Evolutionary conservation across 306 rosid species (phyloP).

Genomic region (Dalbergia cultrata): DNA sequence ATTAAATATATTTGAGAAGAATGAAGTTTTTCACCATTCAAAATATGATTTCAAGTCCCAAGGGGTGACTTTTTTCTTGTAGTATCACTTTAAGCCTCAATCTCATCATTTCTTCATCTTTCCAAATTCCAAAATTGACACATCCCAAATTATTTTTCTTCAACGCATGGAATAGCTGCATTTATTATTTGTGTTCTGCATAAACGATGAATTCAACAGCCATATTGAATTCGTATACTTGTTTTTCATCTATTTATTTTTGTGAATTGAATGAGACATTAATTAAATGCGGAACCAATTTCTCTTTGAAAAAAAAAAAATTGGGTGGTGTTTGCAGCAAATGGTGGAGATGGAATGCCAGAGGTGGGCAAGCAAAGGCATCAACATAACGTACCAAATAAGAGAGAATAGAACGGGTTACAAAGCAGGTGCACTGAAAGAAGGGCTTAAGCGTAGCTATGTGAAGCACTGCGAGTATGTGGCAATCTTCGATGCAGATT

Average conservation of each 20-base stretch:
- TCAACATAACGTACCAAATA: slow-evolving; percentile 86
- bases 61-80: background rate
- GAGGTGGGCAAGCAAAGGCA: slow-evolving; percentile 97
- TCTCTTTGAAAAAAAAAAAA: background rate
- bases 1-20: too few species aligned
- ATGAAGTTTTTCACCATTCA: too few species aligned
- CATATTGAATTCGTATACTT: background rate
- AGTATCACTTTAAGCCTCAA: background rate
- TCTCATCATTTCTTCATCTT: background rate
- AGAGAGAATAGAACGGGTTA: slow-evolving; percentile 85
- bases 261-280: background rate
- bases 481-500: slow-evolving; percentile 94
- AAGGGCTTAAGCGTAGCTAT: slow-evolving; percentile 88
- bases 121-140: slow-evolving; percentile 21
- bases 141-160: too few species aligned
- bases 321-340: slow-evolving; percentile 61
- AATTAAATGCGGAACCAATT: background rate
- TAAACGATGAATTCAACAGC: background rate
- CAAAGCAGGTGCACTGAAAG: slow-evolving; percentile 97
- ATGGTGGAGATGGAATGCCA: slow-evolving; percentile 94
- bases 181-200: slow-evolving; percentile 35
- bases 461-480: slow-evolving; percentile 94
- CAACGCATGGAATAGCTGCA: background rate
- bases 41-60: slow-evolving; percentile 25
- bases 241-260: background rate